phyloP scores from a whole-genome alignment of 257 asterid genomes.

The Solanum paucissectum region DNA sequence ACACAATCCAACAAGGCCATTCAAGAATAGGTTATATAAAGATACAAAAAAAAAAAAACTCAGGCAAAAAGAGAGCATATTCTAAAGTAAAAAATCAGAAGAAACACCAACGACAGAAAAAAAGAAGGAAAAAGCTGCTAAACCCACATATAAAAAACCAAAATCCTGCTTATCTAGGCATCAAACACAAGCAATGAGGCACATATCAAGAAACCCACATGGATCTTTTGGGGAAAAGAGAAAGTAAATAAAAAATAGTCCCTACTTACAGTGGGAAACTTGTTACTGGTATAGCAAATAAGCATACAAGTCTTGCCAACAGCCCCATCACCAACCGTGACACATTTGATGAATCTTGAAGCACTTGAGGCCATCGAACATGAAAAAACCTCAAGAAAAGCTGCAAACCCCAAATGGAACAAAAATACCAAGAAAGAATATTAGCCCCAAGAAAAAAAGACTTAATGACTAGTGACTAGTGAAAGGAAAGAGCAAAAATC shows the following conservation, averaged over 20 bases:
- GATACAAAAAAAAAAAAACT: not conserved
- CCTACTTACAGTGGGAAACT: slow-evolving; percentile 75
- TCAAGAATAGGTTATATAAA: not conserved
- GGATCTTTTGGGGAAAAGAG: slow-evolving; percentile 4
- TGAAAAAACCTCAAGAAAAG: not conserved
- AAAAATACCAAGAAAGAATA: not conserved
- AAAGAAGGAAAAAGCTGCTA: slow-evolving; percentile 10
- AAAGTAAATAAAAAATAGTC: not conserved
- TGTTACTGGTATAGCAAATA: slow-evolving; percentile 93
- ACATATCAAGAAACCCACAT: slow-evolving; percentile 8
- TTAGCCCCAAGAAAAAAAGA: not conserved
- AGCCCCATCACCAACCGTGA: slow-evolving; percentile 98
- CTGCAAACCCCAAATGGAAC: slow-evolving; percentile 1
- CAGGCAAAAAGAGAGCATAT: not conserved
- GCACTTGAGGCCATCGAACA: slow-evolving; percentile 72
- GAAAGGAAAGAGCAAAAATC: slow-evolving; percentile 20
- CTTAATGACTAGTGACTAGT: slow-evolving; percentile 4
- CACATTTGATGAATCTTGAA: slow-evolving; percentile 95
- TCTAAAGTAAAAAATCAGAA: not conserved
- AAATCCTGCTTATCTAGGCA: not conserved
- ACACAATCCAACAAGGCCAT: not conserved
- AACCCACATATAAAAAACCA: not conserved
- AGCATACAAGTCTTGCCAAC: slow-evolving; percentile 99
- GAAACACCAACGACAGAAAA: not conserved
- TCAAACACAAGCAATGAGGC: not conserved